phyloP scores from a whole-genome alignment of 768 basidiomycete genomes.

The Suillus tomentosus region DNA sequence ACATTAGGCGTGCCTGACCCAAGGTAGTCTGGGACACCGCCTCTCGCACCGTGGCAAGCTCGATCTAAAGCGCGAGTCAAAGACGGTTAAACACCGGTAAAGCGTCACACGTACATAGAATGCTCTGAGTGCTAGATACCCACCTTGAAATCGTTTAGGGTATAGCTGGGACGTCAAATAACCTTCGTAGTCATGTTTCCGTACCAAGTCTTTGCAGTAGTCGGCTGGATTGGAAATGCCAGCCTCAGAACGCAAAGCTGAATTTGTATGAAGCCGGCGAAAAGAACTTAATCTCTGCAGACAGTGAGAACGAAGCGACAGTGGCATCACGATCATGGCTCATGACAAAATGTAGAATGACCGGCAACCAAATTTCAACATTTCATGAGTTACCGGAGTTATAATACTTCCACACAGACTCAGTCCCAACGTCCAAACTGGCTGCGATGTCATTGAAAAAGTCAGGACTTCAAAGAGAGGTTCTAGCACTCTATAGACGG shows the following conservation, averaged over 20 bases:
- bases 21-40: slow-evolving; percentile 70
- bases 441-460: slow-evolving; percentile 31
- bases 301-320: slow-evolving; percentile 17
- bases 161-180: slow-evolving; percentile 72
- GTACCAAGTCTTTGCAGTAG: slow-evolving; percentile 74
- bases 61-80: slow-evolving; percentile 51
- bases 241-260: slow-evolving; percentile 14
- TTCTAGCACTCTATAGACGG: slow-evolving; percentile 58
- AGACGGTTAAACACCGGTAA: not conserved
- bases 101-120: slow-evolving; percentile 65
- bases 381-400: slow-evolving; percentile 7
- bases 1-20: slow-evolving; percentile 85
- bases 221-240: slow-evolving; percentile 44
- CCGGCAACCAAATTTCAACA: slow-evolving; percentile 5
- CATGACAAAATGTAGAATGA: not conserved
- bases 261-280: slow-evolving; percentile 19
- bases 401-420: not conserved
- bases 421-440: not conserved
- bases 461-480: slow-evolving; percentile 56
- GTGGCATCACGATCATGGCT: slow-evolving; percentile 14
- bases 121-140: slow-evolving; percentile 78
- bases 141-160: slow-evolving; percentile 61
- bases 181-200: slow-evolving; percentile 81
- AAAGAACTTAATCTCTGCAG: slow-evolving; percentile 4
- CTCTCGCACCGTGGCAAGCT: slow-evolving; percentile 77